Evolutionary conservation across 305 asterid species (phyloP), one percentile per base, ranked within the genome.

Genomic region (Solanum hybrid): DNA sequence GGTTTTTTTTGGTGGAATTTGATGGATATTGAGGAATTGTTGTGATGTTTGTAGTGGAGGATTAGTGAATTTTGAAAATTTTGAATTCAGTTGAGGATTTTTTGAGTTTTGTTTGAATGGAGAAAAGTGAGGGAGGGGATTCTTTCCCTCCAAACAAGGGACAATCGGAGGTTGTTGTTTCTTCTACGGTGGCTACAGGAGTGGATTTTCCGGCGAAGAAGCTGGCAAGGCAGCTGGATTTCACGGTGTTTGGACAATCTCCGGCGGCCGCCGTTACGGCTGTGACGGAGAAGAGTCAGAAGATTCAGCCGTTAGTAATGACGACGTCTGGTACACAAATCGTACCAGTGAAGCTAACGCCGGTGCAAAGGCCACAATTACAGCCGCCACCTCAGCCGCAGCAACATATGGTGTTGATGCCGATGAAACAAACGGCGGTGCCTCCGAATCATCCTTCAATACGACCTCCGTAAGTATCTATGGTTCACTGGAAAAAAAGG

Each of bases 191-290:
- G 87, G 90, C 87, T 65, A 91, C 78, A 27, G 87, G 27, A 14
- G 85, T 51, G 38, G 96, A 96, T 91, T 90, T 94, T 32, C 94
- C 96, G 91, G 94, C 91, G 86, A 94, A 93, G 96, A 96, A 94
- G 93, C 96, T 94, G 33, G 98, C 93, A 87, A 94, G 98, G 94
- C 98, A 95, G 95, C 96, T 96, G 92, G 98, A 96, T 95, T 95
- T 96, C 31, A 91, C 92, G 61, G 33, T 80, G 24, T 51, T 68
- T 24, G 79, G 93, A 79, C 89, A 93, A 82, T 86, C 89, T 39
- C 79, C 91, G 77, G 91, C 93, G 79, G 90, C 92, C n/a, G 81
- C 81, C 80, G 92, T 85, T 61, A 41, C 89, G 15, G 37, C 37
- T 8, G 33, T 90, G 88, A 90, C 89, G 72, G 97, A 95, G 89